These are phyloP conservation scores for Graphiopsis chlorocephala DNA, from an alignment of 2,329 filamentous ascomycete genomes.

Conservation along the genomic window DNA sequence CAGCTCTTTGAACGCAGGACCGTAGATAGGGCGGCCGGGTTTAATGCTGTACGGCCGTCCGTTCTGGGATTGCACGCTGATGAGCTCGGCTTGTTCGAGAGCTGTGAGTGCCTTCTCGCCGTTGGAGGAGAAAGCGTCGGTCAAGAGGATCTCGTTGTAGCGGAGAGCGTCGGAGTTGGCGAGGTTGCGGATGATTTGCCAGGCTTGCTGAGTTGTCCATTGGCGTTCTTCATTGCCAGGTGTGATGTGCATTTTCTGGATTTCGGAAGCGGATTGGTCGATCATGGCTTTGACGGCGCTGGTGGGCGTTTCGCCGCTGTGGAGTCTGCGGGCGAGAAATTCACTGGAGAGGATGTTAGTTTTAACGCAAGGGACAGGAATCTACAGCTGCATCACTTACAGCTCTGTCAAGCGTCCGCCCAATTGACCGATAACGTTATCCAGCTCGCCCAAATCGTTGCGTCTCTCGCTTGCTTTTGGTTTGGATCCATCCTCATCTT, in stretches of 20 bases:
- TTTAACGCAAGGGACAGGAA: no score
- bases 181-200: slow-evolving; percentile 79
- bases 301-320: slow-evolving; percentile 77
- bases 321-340: slow-evolving; percentile 85
- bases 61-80: slow-evolving; percentile 68
- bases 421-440: slow-evolving; percentile 74
- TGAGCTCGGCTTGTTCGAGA: slow-evolving; percentile 81
- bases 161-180: slow-evolving; percentile 67
- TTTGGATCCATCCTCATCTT: slow-evolving; percentile 41
- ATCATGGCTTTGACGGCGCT: slow-evolving; percentile 85
- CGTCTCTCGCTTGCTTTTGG: slow-evolving; percentile 48
- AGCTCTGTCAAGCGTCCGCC: slow-evolving; percentile 94
- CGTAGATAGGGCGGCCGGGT: slow-evolving; percentile 82
- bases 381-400: not conserved
- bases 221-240: slow-evolving; percentile 56
- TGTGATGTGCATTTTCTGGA: slow-evolving; percentile 88
- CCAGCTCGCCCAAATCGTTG: slow-evolving; percentile 66
- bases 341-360: slow-evolving; percentile 45
- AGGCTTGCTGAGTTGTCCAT: slow-evolving; percentile 85
- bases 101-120: slow-evolving; percentile 75
- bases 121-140: slow-evolving; percentile 67
- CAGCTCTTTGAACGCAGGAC: slow-evolving; percentile 74
- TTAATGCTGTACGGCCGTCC: slow-evolving; percentile 76
- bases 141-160: slow-evolving; percentile 82
- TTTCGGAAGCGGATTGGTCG: slow-evolving; percentile 82